Conservation (phyloP, 106 monocot genomes). For the Acanthochlamys bracteata region DNA sequence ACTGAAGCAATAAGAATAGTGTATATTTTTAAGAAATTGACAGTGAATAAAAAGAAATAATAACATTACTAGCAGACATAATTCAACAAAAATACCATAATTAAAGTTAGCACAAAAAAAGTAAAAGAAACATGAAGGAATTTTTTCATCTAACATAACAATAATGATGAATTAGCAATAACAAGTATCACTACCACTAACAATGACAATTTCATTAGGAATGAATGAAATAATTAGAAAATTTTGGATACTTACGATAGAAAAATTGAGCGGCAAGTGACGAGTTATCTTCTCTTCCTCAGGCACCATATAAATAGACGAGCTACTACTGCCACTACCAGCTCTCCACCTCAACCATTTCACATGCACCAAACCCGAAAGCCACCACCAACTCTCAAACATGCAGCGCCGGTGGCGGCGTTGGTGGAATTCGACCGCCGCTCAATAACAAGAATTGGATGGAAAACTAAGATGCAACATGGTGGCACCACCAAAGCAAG, state of each 20-base stretch:
- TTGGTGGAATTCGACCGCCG: conserved; percentile 1
- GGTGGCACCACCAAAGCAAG: conserved; percentile 4
- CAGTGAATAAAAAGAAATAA: too few relatives aligned
- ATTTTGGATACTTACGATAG: conserved; percentile 39
- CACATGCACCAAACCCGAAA: not conserved
- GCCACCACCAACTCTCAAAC: not conserved
- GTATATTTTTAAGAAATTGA: too few relatives aligned
- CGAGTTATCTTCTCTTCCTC: conserved; percentile 94
- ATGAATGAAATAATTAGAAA: not conserved
- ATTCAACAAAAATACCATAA: too few relatives aligned
- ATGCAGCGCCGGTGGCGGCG: not conserved
- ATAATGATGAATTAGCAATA: too few relatives aligned
- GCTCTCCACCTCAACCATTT: not conserved
- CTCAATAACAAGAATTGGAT: too few relatives aligned
- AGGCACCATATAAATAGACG: conserved; percentile 59
- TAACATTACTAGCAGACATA: too few relatives aligned
- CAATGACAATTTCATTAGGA: not conserved
- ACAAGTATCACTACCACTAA: not conserved
- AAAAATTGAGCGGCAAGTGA: conserved; percentile 77
- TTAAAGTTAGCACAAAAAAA: too few relatives aligned
- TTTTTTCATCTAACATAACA: too few relatives aligned
- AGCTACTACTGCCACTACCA: not conserved
- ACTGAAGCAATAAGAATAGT: too few relatives aligned
- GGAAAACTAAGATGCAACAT: conserved; percentile 1
- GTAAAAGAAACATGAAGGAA: too few relatives aligned